phyloP scores from a whole-genome alignment of 1,139 yeast species.

The Scheffersomyces cryptocercus region DNA sequence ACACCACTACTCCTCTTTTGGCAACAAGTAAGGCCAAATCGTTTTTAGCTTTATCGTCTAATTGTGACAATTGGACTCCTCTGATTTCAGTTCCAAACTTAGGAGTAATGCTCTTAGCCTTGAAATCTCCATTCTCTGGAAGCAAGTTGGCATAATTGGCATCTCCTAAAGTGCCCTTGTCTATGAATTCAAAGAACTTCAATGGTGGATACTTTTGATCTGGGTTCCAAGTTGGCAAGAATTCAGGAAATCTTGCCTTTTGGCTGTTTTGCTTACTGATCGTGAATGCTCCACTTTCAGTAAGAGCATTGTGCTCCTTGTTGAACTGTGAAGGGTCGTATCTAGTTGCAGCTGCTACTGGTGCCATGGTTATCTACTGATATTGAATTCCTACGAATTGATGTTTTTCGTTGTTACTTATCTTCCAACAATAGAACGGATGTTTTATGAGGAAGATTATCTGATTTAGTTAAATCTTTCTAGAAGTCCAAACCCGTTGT shows the following conservation, averaged over 20 bases:
- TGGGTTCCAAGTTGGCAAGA: conserved; percentile 33
- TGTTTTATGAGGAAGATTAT: too few species aligned
- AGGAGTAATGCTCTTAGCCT: conserved; percentile 14
- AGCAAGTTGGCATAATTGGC: conserved; percentile 18
- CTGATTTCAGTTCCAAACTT: conserved; percentile 21
- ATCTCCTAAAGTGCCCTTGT: conserved; percentile 24
- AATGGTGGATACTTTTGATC: conserved; percentile 25
- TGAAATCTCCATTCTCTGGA: conserved; percentile 7
- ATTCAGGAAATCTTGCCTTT: conserved; percentile 22
- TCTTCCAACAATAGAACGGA: too few species aligned
- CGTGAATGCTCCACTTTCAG: conserved; percentile 25
- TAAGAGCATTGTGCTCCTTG: conserved; percentile 24
- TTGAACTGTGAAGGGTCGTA: conserved; percentile 33
- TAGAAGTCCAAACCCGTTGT: too few species aligned
- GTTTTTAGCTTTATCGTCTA: conserved; percentile 25
- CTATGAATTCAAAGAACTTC: conserved; percentile 21
- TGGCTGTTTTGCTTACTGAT: conserved; percentile 22
- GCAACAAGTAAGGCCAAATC: conserved; percentile 37
- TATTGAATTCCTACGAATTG: too few species aligned
- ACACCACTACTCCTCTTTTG: conserved; percentile 35
- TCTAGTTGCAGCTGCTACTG: conserved; percentile 15
- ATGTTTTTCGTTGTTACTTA: too few species aligned
- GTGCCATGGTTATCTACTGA: conserved; percentile 1
- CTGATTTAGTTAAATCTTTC: too few species aligned
- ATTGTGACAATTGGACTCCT: conserved; percentile 25